A percentile compares a stretch with the other conserved stretches of the same genome.
These are phyloP conservation scores for Aspergillus sp. DNA, from an alignment of 2,329 filamentous ascomycete genomes.

Conservation along the genomic window DNA sequence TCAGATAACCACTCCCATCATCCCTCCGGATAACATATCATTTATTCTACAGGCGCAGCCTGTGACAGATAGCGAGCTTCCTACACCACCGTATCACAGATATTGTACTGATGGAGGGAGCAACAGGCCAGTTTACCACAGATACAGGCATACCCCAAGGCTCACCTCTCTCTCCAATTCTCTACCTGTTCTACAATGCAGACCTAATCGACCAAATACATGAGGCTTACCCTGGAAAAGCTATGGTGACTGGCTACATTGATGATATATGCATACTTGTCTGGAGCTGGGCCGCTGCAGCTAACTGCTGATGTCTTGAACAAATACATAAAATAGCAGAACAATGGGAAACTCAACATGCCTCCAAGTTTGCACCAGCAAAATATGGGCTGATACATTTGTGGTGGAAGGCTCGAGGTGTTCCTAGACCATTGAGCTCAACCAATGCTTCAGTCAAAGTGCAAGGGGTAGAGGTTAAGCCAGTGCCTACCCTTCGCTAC, in stretches of 20 bases:
- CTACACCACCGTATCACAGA: not conserved
- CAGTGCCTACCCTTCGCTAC: too few relatives aligned
- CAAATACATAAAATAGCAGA: not conserved
- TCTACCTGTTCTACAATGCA: constrained; percentile 1
- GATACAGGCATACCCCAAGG: constrained; percentile 1
- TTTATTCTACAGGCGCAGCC: too few relatives aligned
- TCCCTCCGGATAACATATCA: too few relatives aligned
- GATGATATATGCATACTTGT: not conserved
- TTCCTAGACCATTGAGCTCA: not conserved
- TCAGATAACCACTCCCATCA: too few relatives aligned
- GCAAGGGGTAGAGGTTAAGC: not conserved
- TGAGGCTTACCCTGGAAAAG: not conserved
- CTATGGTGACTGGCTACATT: not conserved
- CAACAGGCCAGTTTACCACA: not conserved
- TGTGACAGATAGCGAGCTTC: constrained; percentile 5
- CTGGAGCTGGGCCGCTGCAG: not conserved
- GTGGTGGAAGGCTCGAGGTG: not conserved
- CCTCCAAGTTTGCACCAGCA: not conserved
- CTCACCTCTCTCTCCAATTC: constrained; percentile 4
- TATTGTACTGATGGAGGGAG: constrained; percentile 1
- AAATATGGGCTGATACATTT: not conserved
- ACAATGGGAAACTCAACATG: not conserved
- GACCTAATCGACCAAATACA: not conserved
- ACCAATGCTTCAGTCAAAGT: not conserved
- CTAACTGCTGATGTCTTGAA: not conserved